Evolutionary conservation across 108 stramenopile species (phyloP), one percentile per base, ranked within the genome.

Genomic region (Pseudonitzschia multistriata): DNA sequence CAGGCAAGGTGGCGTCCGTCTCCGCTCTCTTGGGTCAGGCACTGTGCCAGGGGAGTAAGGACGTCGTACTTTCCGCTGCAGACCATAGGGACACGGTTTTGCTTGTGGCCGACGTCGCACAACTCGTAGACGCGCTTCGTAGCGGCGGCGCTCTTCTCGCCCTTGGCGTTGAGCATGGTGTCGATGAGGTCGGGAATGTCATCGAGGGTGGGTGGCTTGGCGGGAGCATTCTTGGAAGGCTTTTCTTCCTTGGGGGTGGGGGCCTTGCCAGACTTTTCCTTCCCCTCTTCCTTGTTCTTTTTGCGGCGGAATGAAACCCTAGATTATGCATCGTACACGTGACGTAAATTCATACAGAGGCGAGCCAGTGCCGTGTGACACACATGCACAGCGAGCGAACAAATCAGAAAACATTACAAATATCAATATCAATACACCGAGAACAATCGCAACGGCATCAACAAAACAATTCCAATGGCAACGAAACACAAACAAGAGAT

Each of bases 61-160:
- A 95, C 93, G 62, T 95, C 90, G 45, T 83, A 92, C 78, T 92
- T 90, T 77, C 94, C 91, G 49, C 80, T 81, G 94, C 94, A 95
- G 3, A 95, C 89, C 91, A 92, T 91, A 22, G 89, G 91, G 21
- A 95, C 90, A 79, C 94, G 94, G 79, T 95, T 95, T 78, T 92
- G 89, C 76, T 95, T 95, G 86, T 95, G 94, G 0, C 88, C 91
- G 28, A 95, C 94, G 67, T 95, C 94, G 67, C 91, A 92, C 6
- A 95, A 85, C 69, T 95, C 91, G 79, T 95, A 95, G 57, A 95
- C 88, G 11, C 91, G 83, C 80, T 95, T 95, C 54, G 91, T 92
- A 52, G 94, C 94, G 33, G 90, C 90, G 35, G 90, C 90, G 45
- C 82, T 83, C 73, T 91, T 90, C 59, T 94, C 93, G 14, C 93